Evolutionary conservation across 768 basidiomycete species (phyloP), one percentile per base, ranked within the genome.

Genomic region (Mycena galericulata): DNA sequence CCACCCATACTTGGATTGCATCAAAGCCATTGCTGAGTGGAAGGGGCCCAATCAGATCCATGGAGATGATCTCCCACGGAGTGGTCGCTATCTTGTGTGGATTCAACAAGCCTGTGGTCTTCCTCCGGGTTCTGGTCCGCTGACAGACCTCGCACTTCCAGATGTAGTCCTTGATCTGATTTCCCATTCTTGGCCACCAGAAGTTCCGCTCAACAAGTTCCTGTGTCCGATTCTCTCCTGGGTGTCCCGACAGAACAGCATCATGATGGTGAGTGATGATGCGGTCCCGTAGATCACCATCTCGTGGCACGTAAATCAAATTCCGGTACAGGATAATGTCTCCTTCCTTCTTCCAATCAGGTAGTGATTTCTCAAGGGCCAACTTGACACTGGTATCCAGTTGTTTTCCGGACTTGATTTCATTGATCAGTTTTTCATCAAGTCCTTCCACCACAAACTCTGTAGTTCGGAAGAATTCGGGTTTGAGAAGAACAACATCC

Each of bases 1-100:
- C 47, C 47, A 49, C 26, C 47, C 47, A 49, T 10, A 49, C 47
- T 29, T 49, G 47, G 9, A 49, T 49, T 6, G 47, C 26, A 29
- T 49, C 29, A 45, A 49, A 49, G 24, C 47, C 26, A 17, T 49
- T 49, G 12, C 47, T 49, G 47, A 27, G 6, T 27, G 9, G 40
- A 12, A 41, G 40, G 5, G 17, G 40, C 15, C 40, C 17, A 20
- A 41, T 41, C 5, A 41, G 40, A 41, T 41, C 40, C 40, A 8
- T 17, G 4, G 40, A 56, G 22, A 56, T 56, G 54, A 40, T 34
- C 38, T 56, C 36, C 54, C 36, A 56, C 24, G 54, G 54, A 24
- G 36, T 38, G 38, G 38, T 22, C 22, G 54, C 20, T 4, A 54
- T 54, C 32, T 54, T 54, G 32, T 54, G 51, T n/a, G 51, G 51